phyloP scores from a whole-genome alignment of 2,329 filamentous ascomycete genomes.

The Sclerotinia sclerotiorum region DNA sequence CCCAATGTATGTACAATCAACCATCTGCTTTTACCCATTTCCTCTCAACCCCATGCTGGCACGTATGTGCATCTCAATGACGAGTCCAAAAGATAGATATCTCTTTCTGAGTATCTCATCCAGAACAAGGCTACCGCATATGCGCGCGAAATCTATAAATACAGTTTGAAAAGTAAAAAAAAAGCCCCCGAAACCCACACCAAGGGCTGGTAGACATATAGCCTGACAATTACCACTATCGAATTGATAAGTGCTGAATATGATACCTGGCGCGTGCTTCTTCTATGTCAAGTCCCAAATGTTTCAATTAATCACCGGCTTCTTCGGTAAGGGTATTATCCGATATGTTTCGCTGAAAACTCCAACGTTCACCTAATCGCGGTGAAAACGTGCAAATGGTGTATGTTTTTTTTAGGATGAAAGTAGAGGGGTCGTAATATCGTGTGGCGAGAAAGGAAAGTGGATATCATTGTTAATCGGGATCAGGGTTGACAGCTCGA shows the following conservation, averaged over 20 bases:
- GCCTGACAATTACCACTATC: not conserved
- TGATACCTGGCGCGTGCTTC: conserved; percentile 4
- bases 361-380: conserved; percentile 23
- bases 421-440: conserved; percentile 21
- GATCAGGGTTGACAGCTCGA: conserved; percentile 62
- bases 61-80: conserved; percentile 9
- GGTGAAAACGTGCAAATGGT: conserved; percentile 23
- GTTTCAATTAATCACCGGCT: conserved; percentile 17
- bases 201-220: not conserved
- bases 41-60: not conserved
- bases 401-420: conserved; percentile 10
- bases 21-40: not conserved
- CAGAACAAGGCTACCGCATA: conserved; percentile 7
- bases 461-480: conserved; percentile 23
- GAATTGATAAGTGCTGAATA: not conserved
- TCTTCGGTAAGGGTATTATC: conserved; percentile 17
- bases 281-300: not conserved
- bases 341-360: conserved; percentile 21
- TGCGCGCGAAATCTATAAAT: conserved; percentile 24
- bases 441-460: conserved; percentile 24
- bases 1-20: conserved; percentile 17
- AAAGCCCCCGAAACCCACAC: not conserved
- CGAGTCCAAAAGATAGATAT: not conserved
- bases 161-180: conserved; percentile 17
- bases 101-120: conserved; percentile 19